Evolutionary conservation across 83 land plant species (phyloP), one percentile per base, ranked within the genome.

Genomic region (Picea mariana): DNA sequence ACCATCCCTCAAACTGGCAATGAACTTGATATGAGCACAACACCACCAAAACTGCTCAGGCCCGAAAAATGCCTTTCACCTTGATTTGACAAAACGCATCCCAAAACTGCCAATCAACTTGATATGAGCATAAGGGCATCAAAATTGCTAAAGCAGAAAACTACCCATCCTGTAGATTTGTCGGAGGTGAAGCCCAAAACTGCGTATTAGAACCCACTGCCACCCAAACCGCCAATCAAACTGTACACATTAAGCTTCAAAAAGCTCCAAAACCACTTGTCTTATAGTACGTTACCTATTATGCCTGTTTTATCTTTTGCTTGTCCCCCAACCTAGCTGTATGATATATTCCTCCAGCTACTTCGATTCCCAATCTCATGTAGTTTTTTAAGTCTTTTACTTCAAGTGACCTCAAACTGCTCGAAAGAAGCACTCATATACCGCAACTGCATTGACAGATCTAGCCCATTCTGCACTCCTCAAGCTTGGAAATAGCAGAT

Each of bases 321-420:
- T 66, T 66, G 68, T 21, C 68, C 68, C 23, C 68, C 68, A 66
- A 24, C 64, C 16, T 58, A 78, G 79, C 62, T 78, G 79, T 78
- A 60, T 18, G 64, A 78, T 60, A 78, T 78, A 78, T 78, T 78
- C 79, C 79, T 78, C 64, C 79, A 78, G 79, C 31, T 78, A 26
- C 64, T 60, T 58, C 27, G 64, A 60, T 78, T 78, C 79, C 24
- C 79, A 76, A 20, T 78, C 59, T n/a, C 59, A 12, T 42, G 23
- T 4, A n/a, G 6, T 73, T 42, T 42, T 73, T 73, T 9, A 58
- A 58, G 40, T 52, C 77, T 23, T 44, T 73, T 73, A n/a, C 52
- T 20, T 47, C 60, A 73, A 73, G 15, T 44, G 24, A 23, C 49
- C 21, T 21, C 58, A 17, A 73, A 49, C 77, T 78, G 68, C 79